These are phyloP conservation scores for Penicillium sp. DNA, from an alignment of 2,329 filamentous ascomycete genomes.

Conservation along the genomic window DNA sequence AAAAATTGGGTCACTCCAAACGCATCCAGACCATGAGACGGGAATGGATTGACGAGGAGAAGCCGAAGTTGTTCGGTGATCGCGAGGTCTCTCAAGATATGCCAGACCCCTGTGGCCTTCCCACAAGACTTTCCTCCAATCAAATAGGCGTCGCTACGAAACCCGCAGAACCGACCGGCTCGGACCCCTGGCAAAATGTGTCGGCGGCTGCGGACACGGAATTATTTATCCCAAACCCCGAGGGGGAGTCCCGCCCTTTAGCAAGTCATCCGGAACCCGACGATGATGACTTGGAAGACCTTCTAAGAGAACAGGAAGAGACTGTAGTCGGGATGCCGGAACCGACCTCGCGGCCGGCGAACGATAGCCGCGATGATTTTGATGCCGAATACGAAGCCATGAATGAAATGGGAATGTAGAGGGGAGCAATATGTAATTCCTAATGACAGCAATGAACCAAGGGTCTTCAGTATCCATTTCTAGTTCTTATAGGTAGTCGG, in stretches of 20 bases:
- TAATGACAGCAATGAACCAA: constrained; percentile 9
- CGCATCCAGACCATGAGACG: constrained; percentile 69
- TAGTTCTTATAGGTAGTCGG: background rate
- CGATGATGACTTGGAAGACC: constrained; percentile 51
- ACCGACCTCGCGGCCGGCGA: background rate
- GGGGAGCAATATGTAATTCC: background rate
- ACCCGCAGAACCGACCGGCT: background rate
- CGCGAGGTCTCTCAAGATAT: background rate
- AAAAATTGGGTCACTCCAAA: constrained; percentile 87
- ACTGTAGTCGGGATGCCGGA: constrained; percentile 5
- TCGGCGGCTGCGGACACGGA: constrained; percentile 12
- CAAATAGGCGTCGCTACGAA: background rate
- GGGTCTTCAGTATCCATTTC: background rate
- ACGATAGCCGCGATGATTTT: constrained; percentile 39
- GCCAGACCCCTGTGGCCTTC: constrained; percentile 1
- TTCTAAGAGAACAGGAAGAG: constrained; percentile 51
- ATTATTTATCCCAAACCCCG: constrained; percentile 32
- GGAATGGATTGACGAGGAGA: constrained; percentile 78
- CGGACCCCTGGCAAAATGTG: background rate
- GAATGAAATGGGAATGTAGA: constrained; percentile 39
- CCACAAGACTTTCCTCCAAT: constrained; percentile 2
- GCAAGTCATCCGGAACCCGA: constrained; percentile 35
- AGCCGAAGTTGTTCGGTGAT: constrained; percentile 24
- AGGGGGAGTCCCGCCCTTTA: constrained; percentile 6
- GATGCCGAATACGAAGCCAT: constrained; percentile 67